Evolutionary conservation across 1,284 basidiomycete species (phyloP).

Genomic region (Agaricales sp.): DNA sequence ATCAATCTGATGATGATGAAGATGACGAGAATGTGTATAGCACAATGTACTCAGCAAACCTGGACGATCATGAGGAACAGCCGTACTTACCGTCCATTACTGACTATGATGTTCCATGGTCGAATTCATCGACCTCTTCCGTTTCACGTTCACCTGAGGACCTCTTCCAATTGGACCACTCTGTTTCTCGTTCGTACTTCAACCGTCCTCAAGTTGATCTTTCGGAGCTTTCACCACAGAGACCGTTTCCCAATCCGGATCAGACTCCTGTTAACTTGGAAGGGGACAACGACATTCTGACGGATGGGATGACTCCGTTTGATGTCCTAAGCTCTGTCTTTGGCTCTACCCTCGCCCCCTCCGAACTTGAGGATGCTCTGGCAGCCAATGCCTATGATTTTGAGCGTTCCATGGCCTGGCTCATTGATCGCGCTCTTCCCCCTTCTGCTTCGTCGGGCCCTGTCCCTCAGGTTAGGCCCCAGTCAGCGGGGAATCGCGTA

Average conservation of each 20-base stretch:
- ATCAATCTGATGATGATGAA: slow-evolving; percentile 20
- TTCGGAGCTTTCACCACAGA: slow-evolving; percentile 3
- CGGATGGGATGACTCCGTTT: slow-evolving; percentile 92
- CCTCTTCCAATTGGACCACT: slow-evolving; percentile 17
- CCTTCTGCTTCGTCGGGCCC: slow-evolving; percentile 25
- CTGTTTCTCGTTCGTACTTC: slow-evolving; percentile 24
- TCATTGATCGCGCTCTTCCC: slow-evolving; percentile 65
- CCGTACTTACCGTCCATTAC: slow-evolving; percentile 55
- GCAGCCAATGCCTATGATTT: slow-evolving; percentile 88
- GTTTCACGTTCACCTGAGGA: slow-evolving; percentile 41
- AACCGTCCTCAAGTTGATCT: slow-evolving; percentile 17
- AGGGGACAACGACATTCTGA: slow-evolving; percentile 41
- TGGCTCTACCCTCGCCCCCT: slow-evolving; percentile 76
- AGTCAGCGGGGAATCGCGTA: slow-evolving; percentile 46
- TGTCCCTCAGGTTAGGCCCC: slow-evolving; percentile 42
- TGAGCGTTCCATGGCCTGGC: slow-evolving; percentile 87
- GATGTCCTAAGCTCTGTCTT: slow-evolving; percentile 94
- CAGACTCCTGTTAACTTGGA: slow-evolving; percentile 33
- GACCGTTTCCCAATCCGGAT: slow-evolving; percentile 6
- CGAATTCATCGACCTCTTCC: slow-evolving; percentile 37
- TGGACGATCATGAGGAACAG: slow-evolving; percentile 29
- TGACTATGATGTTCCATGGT: slow-evolving; percentile 55
- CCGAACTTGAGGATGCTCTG: slow-evolving; percentile 90
- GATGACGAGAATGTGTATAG: slow-evolving; percentile 41
- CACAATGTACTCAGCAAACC: slow-evolving; percentile 62